Evolutionary conservation across 768 basidiomycete species (phyloP).

Genomic region (Paxillus ammoniavirescens): DNA sequence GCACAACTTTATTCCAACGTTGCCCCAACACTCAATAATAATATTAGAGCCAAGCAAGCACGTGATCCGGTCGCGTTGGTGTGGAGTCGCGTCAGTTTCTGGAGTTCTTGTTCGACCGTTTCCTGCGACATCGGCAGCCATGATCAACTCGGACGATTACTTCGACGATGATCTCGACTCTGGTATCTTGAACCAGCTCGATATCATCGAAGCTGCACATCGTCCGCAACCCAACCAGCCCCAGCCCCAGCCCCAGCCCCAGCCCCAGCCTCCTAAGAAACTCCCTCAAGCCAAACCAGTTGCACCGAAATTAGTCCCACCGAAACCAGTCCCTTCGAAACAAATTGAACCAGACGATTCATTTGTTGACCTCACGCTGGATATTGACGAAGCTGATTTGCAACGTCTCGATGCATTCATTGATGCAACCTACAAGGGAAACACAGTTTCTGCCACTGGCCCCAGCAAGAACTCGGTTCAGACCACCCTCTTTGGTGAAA

Average conservation of each 20-base stretch:
- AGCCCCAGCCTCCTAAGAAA: conserved; percentile 2
- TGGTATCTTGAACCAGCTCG: conserved; percentile 57
- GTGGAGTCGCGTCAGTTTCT: neutral
- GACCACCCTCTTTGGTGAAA: conserved; percentile 64
- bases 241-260: conserved; percentile 3
- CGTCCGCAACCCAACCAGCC: conserved; percentile 15
- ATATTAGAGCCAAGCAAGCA: neutral
- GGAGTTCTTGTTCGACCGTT: neutral
- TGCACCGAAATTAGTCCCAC: conserved; percentile 1
- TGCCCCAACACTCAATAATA: too few relatives aligned
- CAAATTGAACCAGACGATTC: conserved; percentile 39
- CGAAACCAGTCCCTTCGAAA: conserved; percentile 14
- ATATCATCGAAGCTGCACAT: conserved; percentile 68
- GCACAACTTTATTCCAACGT: too few relatives aligned
- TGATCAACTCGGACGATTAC: conserved; percentile 78
- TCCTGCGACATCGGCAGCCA: neutral
- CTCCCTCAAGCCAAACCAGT: conserved; percentile 8
- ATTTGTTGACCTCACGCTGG: conserved; percentile 52
- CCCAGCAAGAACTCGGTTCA: conserved; percentile 47
- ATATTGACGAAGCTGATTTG: conserved; percentile 56
- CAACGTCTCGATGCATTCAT: conserved; percentile 53
- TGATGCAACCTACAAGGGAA: conserved; percentile 44
- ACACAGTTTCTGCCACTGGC: conserved; percentile 41
- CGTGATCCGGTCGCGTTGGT: conserved; percentile 13
- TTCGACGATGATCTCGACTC: conserved; percentile 69